Base-by-base conservation (phyloP, 108 stramenopile genomes). In the Poteriospumella lacustris region DNA sequence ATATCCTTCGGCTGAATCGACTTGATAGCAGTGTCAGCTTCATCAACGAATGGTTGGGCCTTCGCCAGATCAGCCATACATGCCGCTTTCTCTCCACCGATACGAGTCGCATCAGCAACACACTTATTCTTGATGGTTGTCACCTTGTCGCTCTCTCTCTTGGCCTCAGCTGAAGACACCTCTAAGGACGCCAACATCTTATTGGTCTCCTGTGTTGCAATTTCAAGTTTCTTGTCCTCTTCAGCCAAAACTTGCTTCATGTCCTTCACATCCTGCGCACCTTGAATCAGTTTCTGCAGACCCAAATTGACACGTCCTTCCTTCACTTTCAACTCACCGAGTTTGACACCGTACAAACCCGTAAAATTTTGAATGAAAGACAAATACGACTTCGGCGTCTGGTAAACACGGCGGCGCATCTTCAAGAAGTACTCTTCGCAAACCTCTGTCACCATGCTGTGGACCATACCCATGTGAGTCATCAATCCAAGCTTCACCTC, bases 361-460 rank as follows among this genome's bases (percentile, higher is more conserved):
- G 91, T 91, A 86, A 89, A 94, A 43, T 90, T 89, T 39, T 89
- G 84, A 58, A 94, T 90, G 84, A 94, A 94, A 47, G 88, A 89
- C 26, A 94, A 84, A 77, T 92, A 94, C 44, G 90, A 90, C 86
- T 94, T 94, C 40, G 93, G 93, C 43, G 93, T 94, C 79, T 94
- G 92, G 75, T 91, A 93, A 39, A 94, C 93, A 58, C 83, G 87
- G 29, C 93, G 79, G 44, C 92, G 87, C 89, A 92, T 88, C 81
- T 86, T 90, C 33, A 84, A 82, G 44, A 89, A 89, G 77, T 94
- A 94, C 85, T 92, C 92, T 52, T 91, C 91, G 79, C 93, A 94
- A 12, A 90, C 87, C 62, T 91, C 86, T 0, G 85, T 84, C 26
- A 91, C 90, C 87, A 92, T 91, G 24, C 81, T 83, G 82, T 94